Evolutionary conservation across 2,329 filamentous ascomycete species (phyloP), one percentile per base, ranked within the genome.

Genomic region (Septoria petroselini): DNA sequence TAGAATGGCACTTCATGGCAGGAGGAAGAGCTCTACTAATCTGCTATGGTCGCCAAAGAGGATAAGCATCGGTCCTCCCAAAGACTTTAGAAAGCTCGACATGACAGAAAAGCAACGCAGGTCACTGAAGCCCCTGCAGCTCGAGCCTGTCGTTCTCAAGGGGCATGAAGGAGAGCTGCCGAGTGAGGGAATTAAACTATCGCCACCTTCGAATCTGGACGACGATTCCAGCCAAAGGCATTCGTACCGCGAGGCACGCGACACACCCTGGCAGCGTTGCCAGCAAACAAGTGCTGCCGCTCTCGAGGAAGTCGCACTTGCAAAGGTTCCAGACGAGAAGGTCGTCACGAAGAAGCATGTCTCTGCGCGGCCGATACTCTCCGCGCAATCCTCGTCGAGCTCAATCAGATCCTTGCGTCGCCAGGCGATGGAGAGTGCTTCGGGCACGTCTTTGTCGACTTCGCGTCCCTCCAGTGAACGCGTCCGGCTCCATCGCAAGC

Each of bases 331-430:
- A n/a, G 47, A 50, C 17, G 41, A 42, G 18, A 41, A 8, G 31
- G 4, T 34, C 35, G 14, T 12, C 21, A 17, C 41, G 6, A 39
- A 33, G 25, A 33, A 25, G 19, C 31, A 40, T 2, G 18, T 23
- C 23, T 31, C 48, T 14, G 25, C 47, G 14, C 48, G 53, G 30
- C 42, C 53, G 17, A 18, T 50, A 3, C 31, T 59, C 4, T 58
- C 58, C 3, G 53, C 52, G 1, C 49, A 50, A 12, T 62, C 60
- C 3, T 65, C 61, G 8, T 60, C 58, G 7, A 59, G 62, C 56
- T 55, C 70, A 59, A 44, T 67, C 63, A 29, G 65, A 62, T 54
- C 69, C 60, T 38, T 68, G 62, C 29, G 67, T 61, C 62, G 71
- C 60, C 46, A 67, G 65, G 27, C 65, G 58, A 11, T 48, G 17